Evolutionary conservation across 2,329 filamentous ascomycete species (phyloP).

Genomic region (Fusarium virguliforme): DNA sequence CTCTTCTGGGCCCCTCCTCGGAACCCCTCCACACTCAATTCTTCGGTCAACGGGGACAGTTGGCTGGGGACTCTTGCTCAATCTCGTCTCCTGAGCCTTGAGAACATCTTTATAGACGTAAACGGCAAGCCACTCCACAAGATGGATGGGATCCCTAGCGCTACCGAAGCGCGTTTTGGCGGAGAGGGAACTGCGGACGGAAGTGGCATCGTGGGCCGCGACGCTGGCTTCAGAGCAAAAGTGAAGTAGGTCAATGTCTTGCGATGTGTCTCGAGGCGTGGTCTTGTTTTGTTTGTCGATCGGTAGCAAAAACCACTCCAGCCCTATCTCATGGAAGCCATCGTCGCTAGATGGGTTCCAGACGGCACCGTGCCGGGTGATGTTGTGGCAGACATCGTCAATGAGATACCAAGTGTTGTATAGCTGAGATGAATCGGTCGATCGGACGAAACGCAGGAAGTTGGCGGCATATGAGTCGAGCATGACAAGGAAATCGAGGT

Average conservation of each 20-base stretch:
- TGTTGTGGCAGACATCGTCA: not conserved
- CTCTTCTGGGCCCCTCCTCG: not conserved
- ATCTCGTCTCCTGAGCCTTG: not conserved
- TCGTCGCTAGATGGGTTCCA: not conserved
- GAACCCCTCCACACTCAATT: not conserved
- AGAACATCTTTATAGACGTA: not conserved
- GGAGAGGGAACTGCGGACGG: not conserved
- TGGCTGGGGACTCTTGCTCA: not conserved
- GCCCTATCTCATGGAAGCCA: not conserved
- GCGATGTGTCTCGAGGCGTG: not conserved
- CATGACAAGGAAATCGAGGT: slow-evolving; percentile 1
- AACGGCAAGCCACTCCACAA: not conserved
- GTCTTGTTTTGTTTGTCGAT: not conserved
- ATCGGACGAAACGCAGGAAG: not conserved
- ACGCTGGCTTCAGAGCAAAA: not conserved
- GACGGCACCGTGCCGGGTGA: not conserved
- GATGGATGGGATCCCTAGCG: not conserved
- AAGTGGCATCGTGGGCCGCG: not conserved
- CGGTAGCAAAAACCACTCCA: not conserved
- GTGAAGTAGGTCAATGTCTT: not conserved
- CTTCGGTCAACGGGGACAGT: not conserved
- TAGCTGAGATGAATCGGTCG: not conserved
- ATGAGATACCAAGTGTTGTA: not conserved
- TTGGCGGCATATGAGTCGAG: not conserved
- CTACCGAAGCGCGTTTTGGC: not conserved